Evolutionary conservation across 164 flowering plant species (phyloP).

Genomic region (Aristolochia californica): DNA sequence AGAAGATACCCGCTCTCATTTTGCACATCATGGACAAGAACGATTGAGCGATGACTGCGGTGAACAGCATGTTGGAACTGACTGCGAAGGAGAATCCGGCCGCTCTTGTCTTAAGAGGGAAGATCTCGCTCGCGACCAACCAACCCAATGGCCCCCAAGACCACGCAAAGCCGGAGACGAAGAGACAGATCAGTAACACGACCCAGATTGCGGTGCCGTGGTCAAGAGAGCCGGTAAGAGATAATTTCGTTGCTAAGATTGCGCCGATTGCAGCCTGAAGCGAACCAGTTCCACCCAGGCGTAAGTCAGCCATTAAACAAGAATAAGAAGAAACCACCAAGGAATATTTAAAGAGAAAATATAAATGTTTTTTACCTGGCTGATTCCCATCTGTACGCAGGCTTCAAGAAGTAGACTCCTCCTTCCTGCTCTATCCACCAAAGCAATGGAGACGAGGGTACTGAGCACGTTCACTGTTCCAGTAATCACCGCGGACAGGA

Average conservation of each 20-base stretch:
- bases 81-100: conserved; percentile 62
- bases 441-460: conserved; percentile 12
- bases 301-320: not conserved
- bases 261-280: conserved; percentile 24
- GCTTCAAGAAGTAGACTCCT: conserved; percentile 17
- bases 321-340: too few species aligned
- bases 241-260: conserved; percentile 19
- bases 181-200: conserved; percentile 39
- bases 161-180: conserved; percentile 48
- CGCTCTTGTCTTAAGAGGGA: conserved; percentile 49
- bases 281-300: not conserved
- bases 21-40: conserved; percentile 67
- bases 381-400: conserved; percentile 17
- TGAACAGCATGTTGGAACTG: conserved; percentile 58
- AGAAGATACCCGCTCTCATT: conserved; percentile 47
- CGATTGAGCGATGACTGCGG: conserved; percentile 62
- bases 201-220: conserved; percentile 20
- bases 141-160: conserved; percentile 72
- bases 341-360: too few species aligned
- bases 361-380: conserved; percentile 16
- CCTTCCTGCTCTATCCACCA: conserved; percentile 18
- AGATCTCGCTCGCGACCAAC: conserved; percentile 53
- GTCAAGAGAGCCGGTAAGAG: conserved; percentile 13
- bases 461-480: conserved; percentile 19
- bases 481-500: conserved; percentile 19